These are phyloP conservation scores for Suillus brevipes DNA, from an alignment of 768 basidiomycete species.

Conservation along the genomic window DNA sequence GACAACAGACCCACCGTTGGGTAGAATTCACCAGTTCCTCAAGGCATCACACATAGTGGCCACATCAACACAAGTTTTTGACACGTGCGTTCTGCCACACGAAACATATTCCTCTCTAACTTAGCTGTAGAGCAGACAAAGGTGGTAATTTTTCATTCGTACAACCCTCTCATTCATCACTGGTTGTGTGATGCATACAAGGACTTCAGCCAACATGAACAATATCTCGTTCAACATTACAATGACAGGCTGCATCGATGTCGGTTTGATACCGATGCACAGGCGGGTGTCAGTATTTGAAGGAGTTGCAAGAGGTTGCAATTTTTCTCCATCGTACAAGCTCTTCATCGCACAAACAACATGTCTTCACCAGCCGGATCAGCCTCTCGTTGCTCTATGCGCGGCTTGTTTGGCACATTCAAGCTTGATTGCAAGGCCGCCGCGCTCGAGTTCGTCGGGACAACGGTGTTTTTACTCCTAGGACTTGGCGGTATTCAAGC, in stretches of 20 bases:
- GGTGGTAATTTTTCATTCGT: not conserved
- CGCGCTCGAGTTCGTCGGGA: constrained; percentile 57
- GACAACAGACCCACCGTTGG: not conserved
- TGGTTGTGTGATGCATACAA: not conserved
- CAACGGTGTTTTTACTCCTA: constrained; percentile 60
- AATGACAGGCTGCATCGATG: not conserved
- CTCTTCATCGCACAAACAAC: not conserved
- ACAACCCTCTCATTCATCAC: not conserved
- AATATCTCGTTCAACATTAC: not conserved
- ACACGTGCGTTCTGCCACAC: not conserved
- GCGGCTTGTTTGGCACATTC: constrained; percentile 28
- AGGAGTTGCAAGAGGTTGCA: not conserved
- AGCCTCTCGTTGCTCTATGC: constrained; percentile 11
- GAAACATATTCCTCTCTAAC: not conserved
- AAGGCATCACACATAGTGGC: not conserved
- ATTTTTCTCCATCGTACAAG: not conserved
- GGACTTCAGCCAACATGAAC: not conserved
- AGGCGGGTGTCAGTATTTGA: not conserved
- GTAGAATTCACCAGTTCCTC: not conserved
- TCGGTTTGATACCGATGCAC: not conserved
- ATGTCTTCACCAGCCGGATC: not conserved
- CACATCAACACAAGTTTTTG: not conserved
- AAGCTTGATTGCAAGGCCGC: constrained; percentile 48
- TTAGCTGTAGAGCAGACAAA: not conserved
- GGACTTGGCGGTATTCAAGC: constrained; percentile 67